These are phyloP conservation scores for Kappamyces sp. DNA, from an alignment of 192 early-diverging fungal genomes.

Conservation along the genomic window DNA sequence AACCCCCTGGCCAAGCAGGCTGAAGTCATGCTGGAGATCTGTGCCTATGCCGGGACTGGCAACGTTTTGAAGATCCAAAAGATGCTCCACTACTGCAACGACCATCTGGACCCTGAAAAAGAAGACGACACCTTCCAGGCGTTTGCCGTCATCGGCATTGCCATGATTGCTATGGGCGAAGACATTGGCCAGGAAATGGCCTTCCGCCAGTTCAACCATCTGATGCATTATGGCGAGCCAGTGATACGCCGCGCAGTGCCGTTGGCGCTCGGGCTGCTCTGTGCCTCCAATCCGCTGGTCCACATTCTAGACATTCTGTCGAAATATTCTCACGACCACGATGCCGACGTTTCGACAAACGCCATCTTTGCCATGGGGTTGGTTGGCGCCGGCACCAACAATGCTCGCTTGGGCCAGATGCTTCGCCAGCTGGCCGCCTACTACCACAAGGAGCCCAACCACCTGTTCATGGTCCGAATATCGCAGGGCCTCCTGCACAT, in stretches of 20 bases:
- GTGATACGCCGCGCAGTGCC: conserved; percentile 92
- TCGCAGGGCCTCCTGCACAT: conserved; percentile 82
- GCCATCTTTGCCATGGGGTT: conserved; percentile 99
- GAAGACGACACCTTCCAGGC: conserved; percentile 87
- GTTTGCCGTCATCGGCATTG: conserved; percentile 93
- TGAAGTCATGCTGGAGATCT: conserved; percentile 79
- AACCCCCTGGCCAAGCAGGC: conserved; percentile 88
- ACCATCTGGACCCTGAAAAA: conserved; percentile 83
- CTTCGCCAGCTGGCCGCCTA: conserved; percentile 92
- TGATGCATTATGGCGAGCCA: conserved; percentile 99
- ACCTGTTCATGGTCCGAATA: conserved; percentile 79
- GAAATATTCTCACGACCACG: conserved; percentile 99
- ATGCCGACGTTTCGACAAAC: conserved; percentile 86
- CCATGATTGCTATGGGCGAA: conserved; percentile 95
- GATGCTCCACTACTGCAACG: conserved; percentile 93
- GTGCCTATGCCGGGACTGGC: conserved; percentile 89
- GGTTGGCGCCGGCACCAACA: conserved; percentile 98
- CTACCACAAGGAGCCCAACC: conserved; percentile 91
- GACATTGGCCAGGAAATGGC: conserved; percentile 95
- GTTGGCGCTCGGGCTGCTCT: conserved; percentile 88
- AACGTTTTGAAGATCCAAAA: conserved; percentile 95
- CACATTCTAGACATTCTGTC: conserved; percentile 89
- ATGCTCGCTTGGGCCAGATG: conserved; percentile 96
- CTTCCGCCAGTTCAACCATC: conserved; percentile 88
- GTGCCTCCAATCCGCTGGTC: conserved; percentile 92